A percentile compares a stretch with the other conserved stretches of the same genome.
phyloP scores from a whole-genome alignment of 768 basidiomycete species.

The Scleroderma bovista region DNA sequence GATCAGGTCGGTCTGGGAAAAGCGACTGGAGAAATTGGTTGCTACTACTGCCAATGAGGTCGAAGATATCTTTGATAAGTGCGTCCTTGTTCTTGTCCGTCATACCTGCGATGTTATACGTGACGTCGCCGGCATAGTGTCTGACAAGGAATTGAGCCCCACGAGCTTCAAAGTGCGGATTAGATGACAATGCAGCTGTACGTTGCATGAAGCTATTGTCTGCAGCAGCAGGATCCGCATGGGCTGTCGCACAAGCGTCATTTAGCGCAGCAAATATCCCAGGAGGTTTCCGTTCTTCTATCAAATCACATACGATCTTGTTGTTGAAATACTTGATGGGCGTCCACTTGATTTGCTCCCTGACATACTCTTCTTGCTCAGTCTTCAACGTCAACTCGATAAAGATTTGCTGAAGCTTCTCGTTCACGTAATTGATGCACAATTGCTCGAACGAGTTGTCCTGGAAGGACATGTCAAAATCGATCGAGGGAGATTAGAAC shows the following conservation, averaged over 20 bases:
- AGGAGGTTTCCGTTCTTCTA: conserved; percentile 93
- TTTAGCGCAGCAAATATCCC: conserved; percentile 98
- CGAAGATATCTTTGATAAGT: conserved; percentile 89
- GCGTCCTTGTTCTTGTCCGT: conserved; percentile 99
- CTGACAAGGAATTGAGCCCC: conserved; percentile 92
- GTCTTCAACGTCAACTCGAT: conserved; percentile 98
- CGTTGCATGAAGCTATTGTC: conserved; percentile 97
- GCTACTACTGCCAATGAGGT: conserved; percentile 73
- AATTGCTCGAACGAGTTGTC: conserved; percentile 97
- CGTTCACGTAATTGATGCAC: conserved; percentile 99
- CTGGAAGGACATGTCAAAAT: conserved; percentile 31
- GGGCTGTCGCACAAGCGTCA: conserved; percentile 98
- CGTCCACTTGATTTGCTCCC: conserved; percentile 98
- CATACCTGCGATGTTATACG: conserved; percentile 97
- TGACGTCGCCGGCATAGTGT: conserved; percentile 98
- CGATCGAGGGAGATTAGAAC: not conserved
- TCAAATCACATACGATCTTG: conserved; percentile 96
- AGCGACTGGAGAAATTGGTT: conserved; percentile 84
- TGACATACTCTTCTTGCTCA: conserved; percentile 98
- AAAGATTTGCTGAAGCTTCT: conserved; percentile 99
- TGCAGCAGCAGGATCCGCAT: conserved; percentile 93
- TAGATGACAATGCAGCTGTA: conserved; percentile 70
- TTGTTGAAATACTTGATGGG: conserved; percentile 99
- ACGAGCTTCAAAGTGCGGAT: conserved; percentile 92
- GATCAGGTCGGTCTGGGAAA: conserved; percentile 93